Evolutionary conservation across 306 rosid species (phyloP), one percentile per base, ranked within the genome.

Genomic region (Luffa acutangula): DNA sequence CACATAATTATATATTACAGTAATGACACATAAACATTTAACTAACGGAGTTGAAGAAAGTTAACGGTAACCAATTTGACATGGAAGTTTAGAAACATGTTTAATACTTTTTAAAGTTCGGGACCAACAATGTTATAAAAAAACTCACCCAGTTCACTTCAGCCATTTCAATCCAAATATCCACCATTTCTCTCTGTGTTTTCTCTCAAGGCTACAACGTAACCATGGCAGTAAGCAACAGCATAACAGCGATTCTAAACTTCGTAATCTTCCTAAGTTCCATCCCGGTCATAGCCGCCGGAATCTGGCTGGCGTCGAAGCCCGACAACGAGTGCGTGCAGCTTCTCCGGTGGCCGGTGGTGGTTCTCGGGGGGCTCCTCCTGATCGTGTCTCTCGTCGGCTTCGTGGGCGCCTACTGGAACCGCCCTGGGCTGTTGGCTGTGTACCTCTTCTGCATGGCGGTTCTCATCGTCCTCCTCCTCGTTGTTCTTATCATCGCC

Each of bases 271-370:
- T 89, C 69, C 36, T 94, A 9, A 85, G 95, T 39, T 86, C 98
- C 78, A 85, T 94, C 5, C 97, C 95, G 63, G 88, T 91, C 0
- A 92, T 94, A n/a, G 92, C 88, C 2, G 78, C 97, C 2, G 97
- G 97, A 31, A 91, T 89, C 48, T 92, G 98, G 98, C 85, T 94
- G 0, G 96, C 98, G n/a, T 88, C 95, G 0, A 94, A 92, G 66
- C 91, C 94, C 12, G 95, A 86, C 90, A 91, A 91, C 86, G 86
- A 84, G 79, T 94, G 98, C 83, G 82, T 89, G 82, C 86, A 77
- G 79, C 76, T 85, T 6, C 82, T 94, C 82, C 94, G 95, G 1
- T 94, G 97, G 95, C 97, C 95, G 1, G 83, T 92, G 0, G 82
- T 90, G 49, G 33, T 91, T 31, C 79, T 94, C 13, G 98, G 98